A percentile compares a stretch with the other conserved stretches of the same genome.
These are phyloP conservation scores for Buxus sempervirens DNA, from an alignment of 164 flowering plant genomes.

Conservation along the genomic window DNA sequence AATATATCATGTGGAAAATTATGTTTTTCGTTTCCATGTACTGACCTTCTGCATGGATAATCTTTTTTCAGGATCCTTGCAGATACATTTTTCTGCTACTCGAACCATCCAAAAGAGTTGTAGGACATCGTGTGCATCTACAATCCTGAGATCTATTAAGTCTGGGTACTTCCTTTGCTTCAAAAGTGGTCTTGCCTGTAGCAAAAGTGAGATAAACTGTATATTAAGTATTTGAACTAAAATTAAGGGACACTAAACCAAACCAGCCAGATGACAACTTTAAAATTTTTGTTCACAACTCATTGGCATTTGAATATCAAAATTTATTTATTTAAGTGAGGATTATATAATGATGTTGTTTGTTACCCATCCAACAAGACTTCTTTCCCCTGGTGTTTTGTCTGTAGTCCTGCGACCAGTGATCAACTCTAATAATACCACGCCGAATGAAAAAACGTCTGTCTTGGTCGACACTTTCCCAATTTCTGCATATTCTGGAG, in stretches of 20 bases:
- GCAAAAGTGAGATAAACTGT: constrained; percentile 1
- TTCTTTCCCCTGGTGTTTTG: constrained; percentile 39
- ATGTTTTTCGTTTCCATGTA: not conserved
- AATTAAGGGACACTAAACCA: not conserved
- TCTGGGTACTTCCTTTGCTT: constrained; percentile 61
- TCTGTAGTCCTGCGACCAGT: constrained; percentile 54
- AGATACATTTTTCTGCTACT: constrained; percentile 55
- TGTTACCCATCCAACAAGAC: constrained; percentile 74
- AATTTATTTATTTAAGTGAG: not conserved
- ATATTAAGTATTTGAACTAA: not conserved
- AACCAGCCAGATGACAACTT: not conserved
- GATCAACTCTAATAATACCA: constrained; percentile 61
- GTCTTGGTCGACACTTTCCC: constrained; percentile 64
- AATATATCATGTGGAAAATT: not conserved
- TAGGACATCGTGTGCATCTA: constrained; percentile 55
- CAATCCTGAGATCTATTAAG: constrained; percentile 48
- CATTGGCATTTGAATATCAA: not conserved
- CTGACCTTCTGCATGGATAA: constrained; percentile 48
- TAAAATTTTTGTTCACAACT: not conserved
- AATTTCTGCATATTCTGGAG: constrained; percentile 74
- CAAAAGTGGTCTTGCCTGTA: constrained; percentile 71
- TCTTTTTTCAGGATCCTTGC: constrained; percentile 52
- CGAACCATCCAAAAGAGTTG: constrained; percentile 74
- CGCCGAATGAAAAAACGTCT: constrained; percentile 72
- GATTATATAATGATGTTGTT: not conserved